Conservation (phyloP, 2,329 filamentous ascomycete genomes). For the Fusarium sp. region DNA sequence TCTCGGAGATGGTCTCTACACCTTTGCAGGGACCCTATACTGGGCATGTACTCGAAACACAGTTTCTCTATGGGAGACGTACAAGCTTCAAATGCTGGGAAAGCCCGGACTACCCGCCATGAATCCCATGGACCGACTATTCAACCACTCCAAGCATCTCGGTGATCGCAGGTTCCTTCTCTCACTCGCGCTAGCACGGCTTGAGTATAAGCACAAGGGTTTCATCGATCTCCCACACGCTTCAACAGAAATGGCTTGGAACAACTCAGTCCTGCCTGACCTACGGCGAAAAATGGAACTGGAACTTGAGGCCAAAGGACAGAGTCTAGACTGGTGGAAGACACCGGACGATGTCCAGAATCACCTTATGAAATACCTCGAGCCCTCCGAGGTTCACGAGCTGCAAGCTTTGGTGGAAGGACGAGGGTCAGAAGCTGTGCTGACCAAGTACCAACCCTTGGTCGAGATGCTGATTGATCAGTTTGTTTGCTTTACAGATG, state of each 20-base stretch:
- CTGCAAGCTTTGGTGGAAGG: conserved; percentile 44
- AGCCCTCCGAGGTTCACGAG: conserved; percentile 32
- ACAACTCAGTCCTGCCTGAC: conserved; percentile 2
- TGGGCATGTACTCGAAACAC: conserved; percentile 46
- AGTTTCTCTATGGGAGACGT: conserved; percentile 43
- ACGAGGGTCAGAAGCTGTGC: conserved; percentile 20
- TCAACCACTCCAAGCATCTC: conserved; percentile 45
- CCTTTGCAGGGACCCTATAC: conserved; percentile 45
- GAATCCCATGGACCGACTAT: conserved; percentile 42
- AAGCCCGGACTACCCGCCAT: conserved; percentile 4
- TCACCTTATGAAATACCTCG: conserved; percentile 39
- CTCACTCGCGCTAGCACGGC: conserved; percentile 36
- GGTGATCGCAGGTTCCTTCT: conserved; percentile 42
- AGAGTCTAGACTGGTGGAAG: conserved; percentile 46
- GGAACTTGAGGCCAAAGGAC: conserved; percentile 35
- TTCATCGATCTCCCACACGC: conserved; percentile 30
- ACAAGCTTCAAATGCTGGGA: conserved; percentile 28
- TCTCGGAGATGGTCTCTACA: conserved; percentile 44
- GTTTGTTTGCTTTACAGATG: conserved; percentile 49
- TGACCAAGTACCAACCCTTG: conserved; percentile 34
- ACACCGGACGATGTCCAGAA: conserved; percentile 40
- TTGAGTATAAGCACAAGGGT: conserved; percentile 45
- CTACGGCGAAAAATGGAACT: conserved; percentile 27
- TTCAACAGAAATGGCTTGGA: conserved; percentile 8
- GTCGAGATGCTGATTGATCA: conserved; percentile 40